phyloP scores from a whole-genome alignment of 768 basidiomycete genomes.

The Boletus subparvulus region DNA sequence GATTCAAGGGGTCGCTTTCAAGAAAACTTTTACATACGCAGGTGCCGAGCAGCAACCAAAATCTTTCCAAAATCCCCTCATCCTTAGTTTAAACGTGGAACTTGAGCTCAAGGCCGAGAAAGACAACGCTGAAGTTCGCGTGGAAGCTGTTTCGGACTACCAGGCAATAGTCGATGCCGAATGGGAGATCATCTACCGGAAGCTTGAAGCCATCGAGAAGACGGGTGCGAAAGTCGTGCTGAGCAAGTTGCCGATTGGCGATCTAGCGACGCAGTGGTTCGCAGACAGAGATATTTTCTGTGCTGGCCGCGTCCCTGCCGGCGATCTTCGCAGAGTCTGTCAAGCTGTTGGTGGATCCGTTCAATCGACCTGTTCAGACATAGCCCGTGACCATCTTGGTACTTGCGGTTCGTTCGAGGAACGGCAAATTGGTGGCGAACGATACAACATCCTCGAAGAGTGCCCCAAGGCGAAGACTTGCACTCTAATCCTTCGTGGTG shows the following conservation, averaged over 20 bases:
- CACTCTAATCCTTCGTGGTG: slow-evolving; percentile 90
- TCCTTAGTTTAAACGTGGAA: slow-evolving; percentile 95
- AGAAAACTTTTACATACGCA: slow-evolving; percentile 99
- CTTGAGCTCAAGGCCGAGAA: slow-evolving; percentile 99
- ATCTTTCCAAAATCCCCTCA: slow-evolving; percentile 81
- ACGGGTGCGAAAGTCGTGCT: slow-evolving; percentile 97
- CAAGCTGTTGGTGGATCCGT: slow-evolving; percentile 94
- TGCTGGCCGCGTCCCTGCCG: slow-evolving; percentile 90
- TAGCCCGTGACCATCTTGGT: slow-evolving; percentile 85
- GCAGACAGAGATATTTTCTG: slow-evolving; percentile 99
- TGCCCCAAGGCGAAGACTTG: slow-evolving; percentile 95
- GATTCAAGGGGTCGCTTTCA: slow-evolving; percentile 92
- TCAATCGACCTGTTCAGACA: slow-evolving; percentile 95
- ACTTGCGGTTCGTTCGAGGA: slow-evolving; percentile 94
- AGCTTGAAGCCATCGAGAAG: slow-evolving; percentile 91
- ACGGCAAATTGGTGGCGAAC: slow-evolving; percentile 92
- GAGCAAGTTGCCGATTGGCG: slow-evolving; percentile 97
- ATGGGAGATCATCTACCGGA: slow-evolving; percentile 99
- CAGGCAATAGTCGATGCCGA: slow-evolving; percentile 99
- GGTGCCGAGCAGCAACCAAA: slow-evolving; percentile 99
- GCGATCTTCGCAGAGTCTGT: slow-evolving; percentile 89
- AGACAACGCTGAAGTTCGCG: slow-evolving; percentile 97
- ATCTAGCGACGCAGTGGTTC: slow-evolving; percentile 98
- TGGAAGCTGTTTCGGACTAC: slow-evolving; percentile 96
- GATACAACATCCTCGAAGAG: slow-evolving; percentile 93